A percentile compares a stretch with the other conserved stretches of the same genome.
These are phyloP conservation scores for Spizellomyces sp. DNA, from an alignment of 192 early-diverging fungal genomes.

Conservation along the genomic window DNA sequence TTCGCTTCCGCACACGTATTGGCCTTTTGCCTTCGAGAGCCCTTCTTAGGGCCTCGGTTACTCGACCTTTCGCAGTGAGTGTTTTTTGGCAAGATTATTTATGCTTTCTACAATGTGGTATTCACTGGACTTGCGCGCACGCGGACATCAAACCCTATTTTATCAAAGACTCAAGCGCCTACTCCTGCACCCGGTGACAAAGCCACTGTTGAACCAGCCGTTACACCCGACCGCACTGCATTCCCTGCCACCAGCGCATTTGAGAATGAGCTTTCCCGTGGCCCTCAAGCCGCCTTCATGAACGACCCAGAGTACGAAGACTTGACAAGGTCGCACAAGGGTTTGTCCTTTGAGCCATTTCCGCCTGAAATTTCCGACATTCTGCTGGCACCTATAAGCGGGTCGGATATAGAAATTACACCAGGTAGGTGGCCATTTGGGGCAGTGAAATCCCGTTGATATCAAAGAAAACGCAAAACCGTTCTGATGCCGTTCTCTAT, in stretches of 20 bases:
- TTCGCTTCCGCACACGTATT: too few relatives aligned
- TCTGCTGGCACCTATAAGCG: conserved; percentile 69
- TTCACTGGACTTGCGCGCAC: too few relatives aligned
- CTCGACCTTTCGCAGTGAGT: too few relatives aligned
- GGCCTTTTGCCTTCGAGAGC: too few relatives aligned
- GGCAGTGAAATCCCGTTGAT: not conserved
- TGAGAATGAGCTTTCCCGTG: conserved; percentile 19
- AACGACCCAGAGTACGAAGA: conserved; percentile 21
- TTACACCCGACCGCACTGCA: not conserved
- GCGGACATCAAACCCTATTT: too few relatives aligned
- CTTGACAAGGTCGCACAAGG: conserved; percentile 52
- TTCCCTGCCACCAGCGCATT: conserved; percentile 15
- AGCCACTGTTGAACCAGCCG: too few relatives aligned
- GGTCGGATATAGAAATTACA: conserved; percentile 89
- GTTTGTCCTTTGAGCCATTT: conserved; percentile 77
- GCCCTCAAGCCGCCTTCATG: not conserved
- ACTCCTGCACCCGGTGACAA: too few relatives aligned
- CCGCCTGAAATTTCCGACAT: conserved; percentile 66
- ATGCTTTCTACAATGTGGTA: too few relatives aligned
- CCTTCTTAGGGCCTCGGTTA: too few relatives aligned
- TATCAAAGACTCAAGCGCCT: too few relatives aligned
- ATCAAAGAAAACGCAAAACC: not conserved
- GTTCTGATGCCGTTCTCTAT: not conserved
- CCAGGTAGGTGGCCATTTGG: conserved; percentile 59
- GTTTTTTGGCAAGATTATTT: too few relatives aligned